Base-by-base conservation (phyloP, 257 asterid species). In the Henckelia pumila region DNA sequence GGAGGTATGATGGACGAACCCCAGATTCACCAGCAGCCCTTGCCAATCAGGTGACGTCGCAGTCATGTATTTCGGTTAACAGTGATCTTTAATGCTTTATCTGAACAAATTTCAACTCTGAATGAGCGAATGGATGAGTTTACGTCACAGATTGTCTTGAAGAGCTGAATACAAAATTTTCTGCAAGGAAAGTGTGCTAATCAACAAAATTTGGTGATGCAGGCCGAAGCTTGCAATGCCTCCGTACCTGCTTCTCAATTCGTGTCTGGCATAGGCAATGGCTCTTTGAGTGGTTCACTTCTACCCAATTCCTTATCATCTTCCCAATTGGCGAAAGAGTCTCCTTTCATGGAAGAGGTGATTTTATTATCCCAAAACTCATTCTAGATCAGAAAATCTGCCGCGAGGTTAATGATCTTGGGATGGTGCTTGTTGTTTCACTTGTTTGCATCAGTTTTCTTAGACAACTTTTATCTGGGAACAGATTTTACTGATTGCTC, bases 71-170 rank as follows among this genome's bases (percentile, higher is more conserved):
- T 63, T 66, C 19, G 59, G 67, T 76, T 53, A 14, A 40, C 30
- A 29, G 1, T 35, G 56, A 56, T 56, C 24, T 66, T 24, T 53
- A 24, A 20, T 65, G 56, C 62, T 17, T 63, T 25, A 53, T 86
- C 95, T 5, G 99, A 94, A 80, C 96, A 94, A 78, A 88, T 94
- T 63, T 88, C 96, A 44, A 94, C 93, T 7, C 76, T 94, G 74
- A 88, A 83, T 26, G 96, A 94, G 78, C 83, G 99, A 71, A 94
- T 94, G 99, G 96, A 94, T 62, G 99, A 94, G 73, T 91, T 94
- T 68, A 91, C 97, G 37, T 87, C 97, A 24, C 82, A 91, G 56
- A 84, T 94, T n/a, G n/a, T n/a, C n/a, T n/a, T 28, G 97, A 94
- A 81, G 97, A 88, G 71, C 73, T 94, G 2, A 91, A 85, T 87